phyloP scores from a whole-genome alignment of 2,329 filamentous ascomycete species.

The Xylaria hypoxylon region DNA sequence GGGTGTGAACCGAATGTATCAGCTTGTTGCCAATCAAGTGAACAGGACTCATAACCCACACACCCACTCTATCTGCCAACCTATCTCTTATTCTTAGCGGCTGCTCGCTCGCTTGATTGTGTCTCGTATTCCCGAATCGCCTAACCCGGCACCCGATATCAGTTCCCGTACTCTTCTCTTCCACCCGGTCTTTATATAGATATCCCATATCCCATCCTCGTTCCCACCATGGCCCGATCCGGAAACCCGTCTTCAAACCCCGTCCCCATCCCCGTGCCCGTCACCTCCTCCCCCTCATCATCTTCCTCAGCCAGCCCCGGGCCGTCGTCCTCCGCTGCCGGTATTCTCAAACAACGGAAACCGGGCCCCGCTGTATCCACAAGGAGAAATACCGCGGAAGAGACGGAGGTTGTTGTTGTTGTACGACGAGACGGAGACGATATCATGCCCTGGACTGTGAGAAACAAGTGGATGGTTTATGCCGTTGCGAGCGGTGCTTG shows the following conservation, averaged over 20 bases:
- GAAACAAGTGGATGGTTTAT: slow-evolving; percentile 72
- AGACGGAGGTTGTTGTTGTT: neutral
- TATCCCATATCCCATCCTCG: neutral
- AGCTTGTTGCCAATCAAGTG: slow-evolving; percentile 12
- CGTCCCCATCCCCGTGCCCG: slow-evolving; percentile 14
- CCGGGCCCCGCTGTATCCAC: slow-evolving; percentile 2
- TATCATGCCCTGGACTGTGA: slow-evolving; percentile 45
- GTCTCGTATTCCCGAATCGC: slow-evolving; percentile 22
- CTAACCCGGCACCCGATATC: neutral
- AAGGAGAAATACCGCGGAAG: neutral
- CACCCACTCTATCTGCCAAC: slow-evolving; percentile 6
- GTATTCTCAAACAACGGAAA: slow-evolving; percentile 29
- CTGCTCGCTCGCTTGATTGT: neutral
- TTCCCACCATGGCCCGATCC: slow-evolving; percentile 26
- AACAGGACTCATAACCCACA: slow-evolving; percentile 5
- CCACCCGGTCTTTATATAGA: neutral
- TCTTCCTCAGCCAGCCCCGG: slow-evolving; percentile 24
- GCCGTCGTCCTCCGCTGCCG: slow-evolving; percentile 17
- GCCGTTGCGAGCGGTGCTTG: slow-evolving; percentile 80
- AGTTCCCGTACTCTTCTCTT: too few relatives aligned
- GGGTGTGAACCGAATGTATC: neutral
- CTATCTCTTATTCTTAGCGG: too few relatives aligned
- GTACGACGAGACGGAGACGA: neutral
- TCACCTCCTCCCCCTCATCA: slow-evolving; percentile 19
- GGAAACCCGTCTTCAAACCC: slow-evolving; percentile 3